Conservation (phyloP, 805 yeast species). For the Ogataea salicorniae region DNA sequence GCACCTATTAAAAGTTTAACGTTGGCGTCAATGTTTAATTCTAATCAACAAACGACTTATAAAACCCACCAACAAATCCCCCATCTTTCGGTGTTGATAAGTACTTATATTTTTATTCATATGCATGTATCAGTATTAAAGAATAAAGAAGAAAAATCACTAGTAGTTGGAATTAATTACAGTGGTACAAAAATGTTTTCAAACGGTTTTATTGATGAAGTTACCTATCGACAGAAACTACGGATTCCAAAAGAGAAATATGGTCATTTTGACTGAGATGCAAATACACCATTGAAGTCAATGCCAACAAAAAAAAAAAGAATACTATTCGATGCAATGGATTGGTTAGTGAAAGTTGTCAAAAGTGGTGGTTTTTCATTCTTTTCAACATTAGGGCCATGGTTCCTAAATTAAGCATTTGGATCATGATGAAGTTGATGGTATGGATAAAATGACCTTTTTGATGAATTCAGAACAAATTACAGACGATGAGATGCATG, state of each 20-base stretch:
- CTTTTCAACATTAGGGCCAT: constrained; percentile 60
- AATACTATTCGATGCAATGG: constrained; percentile 62
- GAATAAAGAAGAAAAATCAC: too few species aligned
- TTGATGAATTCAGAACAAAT: constrained; percentile 65
- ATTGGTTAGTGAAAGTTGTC: constrained; percentile 67
- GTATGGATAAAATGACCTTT: constrained; percentile 65
- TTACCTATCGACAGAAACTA: constrained; percentile 36
- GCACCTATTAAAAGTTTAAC: constrained; percentile 8
- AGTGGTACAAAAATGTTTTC: too few species aligned
- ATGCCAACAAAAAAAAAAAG: constrained; percentile 60
- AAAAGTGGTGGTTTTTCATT: constrained; percentile 68
- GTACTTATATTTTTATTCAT: too few species aligned
- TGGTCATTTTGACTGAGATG: constrained; percentile 49
- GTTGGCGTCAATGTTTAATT: constrained; percentile 3
- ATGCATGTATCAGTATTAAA: too few species aligned
- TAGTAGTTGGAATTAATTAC: too few species aligned
- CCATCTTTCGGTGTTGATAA: too few species aligned
- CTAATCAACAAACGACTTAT: constrained; percentile 1
- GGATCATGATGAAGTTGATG: constrained; percentile 73
- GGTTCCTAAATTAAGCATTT: constrained; percentile 63
- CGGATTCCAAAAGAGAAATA: constrained; percentile 45
- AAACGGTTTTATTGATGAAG: constrained; percentile 74
- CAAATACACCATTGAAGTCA: constrained; percentile 36
- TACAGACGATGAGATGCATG: constrained; percentile 63
- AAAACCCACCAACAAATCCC: constrained; percentile 12